Evolutionary conservation across 768 basidiomycete species (phyloP).

Genomic region (Daedaleopsis sinensis): DNA sequence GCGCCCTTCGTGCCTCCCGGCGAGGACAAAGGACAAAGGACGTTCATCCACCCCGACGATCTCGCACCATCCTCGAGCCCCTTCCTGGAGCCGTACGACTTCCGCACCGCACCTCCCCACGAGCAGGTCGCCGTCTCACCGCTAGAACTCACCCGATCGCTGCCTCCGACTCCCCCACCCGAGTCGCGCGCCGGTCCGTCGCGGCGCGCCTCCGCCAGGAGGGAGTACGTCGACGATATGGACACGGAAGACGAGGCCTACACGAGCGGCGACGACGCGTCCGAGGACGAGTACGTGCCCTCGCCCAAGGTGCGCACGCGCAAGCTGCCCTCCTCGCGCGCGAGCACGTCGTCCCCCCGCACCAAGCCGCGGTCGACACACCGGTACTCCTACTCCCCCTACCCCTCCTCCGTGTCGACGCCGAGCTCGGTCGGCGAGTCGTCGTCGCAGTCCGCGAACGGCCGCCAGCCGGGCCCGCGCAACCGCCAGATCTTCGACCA

Average conservation of each 20-base stretch:
- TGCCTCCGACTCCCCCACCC: background rate
- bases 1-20: constrained; percentile 11
- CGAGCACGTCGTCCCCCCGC: constrained; percentile 6
- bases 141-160: constrained; percentile 8
- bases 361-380: background rate
- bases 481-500: constrained; percentile 45
- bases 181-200: background rate
- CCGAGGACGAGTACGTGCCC: constrained; percentile 51
- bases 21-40: constrained; percentile 1
- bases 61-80: background rate
- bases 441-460: background rate
- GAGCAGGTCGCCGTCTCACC: constrained; percentile 6
- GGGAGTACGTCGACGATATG: background rate
- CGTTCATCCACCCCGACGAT: constrained; percentile 4
- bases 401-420: constrained; percentile 30
- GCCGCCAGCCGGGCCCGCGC: constrained; percentile 37
- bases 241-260: constrained; percentile 25
- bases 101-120: constrained; percentile 1
- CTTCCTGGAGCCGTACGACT: constrained; percentile 8
- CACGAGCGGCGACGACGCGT: constrained; percentile 31
- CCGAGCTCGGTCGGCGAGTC: constrained; percentile 35
- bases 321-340: constrained; percentile 2
- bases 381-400: constrained; percentile 17
- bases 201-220: background rate
- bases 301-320: constrained; percentile 28